These are phyloP conservation scores for Heliamphora pulchella DNA, from an alignment of 179 eudicot species.

Conservation along the genomic window DNA sequence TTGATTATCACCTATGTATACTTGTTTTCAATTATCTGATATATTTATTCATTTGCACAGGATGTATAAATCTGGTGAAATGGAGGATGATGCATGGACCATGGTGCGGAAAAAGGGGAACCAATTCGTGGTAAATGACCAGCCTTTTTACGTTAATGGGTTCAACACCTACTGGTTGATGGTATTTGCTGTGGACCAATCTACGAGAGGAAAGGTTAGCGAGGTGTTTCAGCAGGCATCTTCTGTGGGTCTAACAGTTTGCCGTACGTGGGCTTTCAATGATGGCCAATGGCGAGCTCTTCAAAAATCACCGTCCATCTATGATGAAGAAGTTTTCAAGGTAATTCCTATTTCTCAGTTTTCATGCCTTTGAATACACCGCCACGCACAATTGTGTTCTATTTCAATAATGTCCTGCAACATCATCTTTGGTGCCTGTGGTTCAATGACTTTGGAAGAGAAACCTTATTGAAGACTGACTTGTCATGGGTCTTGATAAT, in stretches of 20 bases:
- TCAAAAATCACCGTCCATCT: conserved; percentile 74
- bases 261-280: conserved; percentile 96
- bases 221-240: conserved; percentile 68
- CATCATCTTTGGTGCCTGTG: conserved; percentile 27
- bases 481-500: not conserved
- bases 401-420: conserved; percentile 26
- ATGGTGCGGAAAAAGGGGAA: conserved; percentile 65
- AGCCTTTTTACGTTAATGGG: conserved; percentile 76
- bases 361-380: not conserved
- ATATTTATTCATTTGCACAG: not conserved
- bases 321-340: conserved; percentile 86
- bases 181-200: conserved; percentile 69
- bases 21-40: not conserved
- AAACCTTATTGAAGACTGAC: not conserved
- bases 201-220: conserved; percentile 60
- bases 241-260: conserved; percentile 62
- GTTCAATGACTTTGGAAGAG: not conserved
- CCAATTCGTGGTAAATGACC: conserved; percentile 53
- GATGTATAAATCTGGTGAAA: conserved; percentile 21
- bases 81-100: conserved; percentile 52
- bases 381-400: conserved; percentile 32
- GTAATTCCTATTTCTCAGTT: conserved; percentile 23
- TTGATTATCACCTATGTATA: not conserved
- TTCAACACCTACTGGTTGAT: conserved; percentile 88
- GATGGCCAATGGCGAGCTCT: conserved; percentile 85